Conservation (phyloP, 1,284 basidiomycete species). For the Pholiota adiposa region DNA sequence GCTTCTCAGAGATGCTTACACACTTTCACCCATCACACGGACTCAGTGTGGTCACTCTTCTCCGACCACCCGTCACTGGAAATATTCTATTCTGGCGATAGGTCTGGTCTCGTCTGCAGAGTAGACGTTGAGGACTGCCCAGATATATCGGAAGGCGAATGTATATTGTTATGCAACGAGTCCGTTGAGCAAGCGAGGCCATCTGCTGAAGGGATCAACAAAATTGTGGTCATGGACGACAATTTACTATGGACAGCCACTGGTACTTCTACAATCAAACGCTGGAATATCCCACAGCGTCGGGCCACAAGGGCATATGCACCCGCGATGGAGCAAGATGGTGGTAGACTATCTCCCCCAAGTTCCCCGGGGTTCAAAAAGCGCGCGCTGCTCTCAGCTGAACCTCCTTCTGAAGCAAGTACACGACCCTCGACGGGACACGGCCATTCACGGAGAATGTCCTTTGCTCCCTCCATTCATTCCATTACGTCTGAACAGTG, state of each 20-base stretch:
- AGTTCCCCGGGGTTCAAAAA: conserved; percentile 12
- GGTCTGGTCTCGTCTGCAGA: conserved; percentile 87
- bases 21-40: conserved; percentile 95
- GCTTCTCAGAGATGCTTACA: conserved; percentile 89
- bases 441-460: conserved; percentile 27
- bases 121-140: conserved; percentile 86
- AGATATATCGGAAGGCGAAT: conserved; percentile 89
- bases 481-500: conserved; percentile 37
- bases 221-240: conserved; percentile 86
- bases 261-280: conserved; percentile 76
- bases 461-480: conserved; percentile 37
- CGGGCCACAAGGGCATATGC: conserved; percentile 41
- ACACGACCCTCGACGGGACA: conserved; percentile 33
- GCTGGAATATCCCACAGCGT: conserved; percentile 74
- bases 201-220: conserved; percentile 76
- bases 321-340: conserved; percentile 14
- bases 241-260: conserved; percentile 91
- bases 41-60: conserved; percentile 93
- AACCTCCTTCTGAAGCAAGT: conserved; percentile 27
- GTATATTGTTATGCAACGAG: conserved; percentile 83
- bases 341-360: conserved; percentile 9
- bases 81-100: conserved; percentile 95
- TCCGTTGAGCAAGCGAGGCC: conserved; percentile 39
- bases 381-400: conserved; percentile 16
- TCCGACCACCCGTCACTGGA: conserved; percentile 90